Evolutionary conservation across 2,329 filamentous ascomycete genomes (phyloP), one percentile per base, ranked within the genome.

Genomic region (Dactylella cylindrospora): DNA sequence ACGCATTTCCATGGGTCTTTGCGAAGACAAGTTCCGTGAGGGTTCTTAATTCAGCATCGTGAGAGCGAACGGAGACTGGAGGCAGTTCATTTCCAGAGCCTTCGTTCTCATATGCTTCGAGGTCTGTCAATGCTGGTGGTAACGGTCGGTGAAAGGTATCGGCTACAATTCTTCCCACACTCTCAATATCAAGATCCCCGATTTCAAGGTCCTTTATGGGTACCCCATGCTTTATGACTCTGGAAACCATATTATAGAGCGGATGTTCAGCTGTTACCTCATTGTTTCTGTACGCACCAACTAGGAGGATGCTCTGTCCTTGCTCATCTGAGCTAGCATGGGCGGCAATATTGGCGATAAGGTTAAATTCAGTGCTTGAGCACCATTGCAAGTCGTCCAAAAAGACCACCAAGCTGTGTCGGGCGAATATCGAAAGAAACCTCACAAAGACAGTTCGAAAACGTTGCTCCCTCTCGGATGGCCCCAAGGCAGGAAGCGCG

Each of bases 311-410:
- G 47, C 67, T 62, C 50, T 67, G 67, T 45, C 67, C 66, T 17
- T 66, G 64, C 41, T 65, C 62, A 22, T 57, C 60, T 13, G 66
- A 54, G 31, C 67, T 66, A 13, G 67, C 65, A 40, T 68, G 66
- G 10, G 66, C 64, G 5, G 65, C 66, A 33, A 69, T 67, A 32
- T 65, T 68, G 23, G 66, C 53, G 26, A 69, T 68, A 13, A 69
- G 41, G 44, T 66, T 68, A 28, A 69, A 52, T 44, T 69, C 67
- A 22, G 39, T 60, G 26, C 66, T 65, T 13, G 67, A 67, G 31
- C 67, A 69, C 67, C 67, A 69, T 17, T 69, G 68, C 36, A 69
- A 46, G 47, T 69, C 68, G 17, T 69, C 68, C 33, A 69, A 54
- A 51, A 69, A 69, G 26, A 69, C 41, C n/a, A 69, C 67, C 8